Conservation (phyloP, 352 stramenopile species). For the Phytophthora pisi region DNA sequence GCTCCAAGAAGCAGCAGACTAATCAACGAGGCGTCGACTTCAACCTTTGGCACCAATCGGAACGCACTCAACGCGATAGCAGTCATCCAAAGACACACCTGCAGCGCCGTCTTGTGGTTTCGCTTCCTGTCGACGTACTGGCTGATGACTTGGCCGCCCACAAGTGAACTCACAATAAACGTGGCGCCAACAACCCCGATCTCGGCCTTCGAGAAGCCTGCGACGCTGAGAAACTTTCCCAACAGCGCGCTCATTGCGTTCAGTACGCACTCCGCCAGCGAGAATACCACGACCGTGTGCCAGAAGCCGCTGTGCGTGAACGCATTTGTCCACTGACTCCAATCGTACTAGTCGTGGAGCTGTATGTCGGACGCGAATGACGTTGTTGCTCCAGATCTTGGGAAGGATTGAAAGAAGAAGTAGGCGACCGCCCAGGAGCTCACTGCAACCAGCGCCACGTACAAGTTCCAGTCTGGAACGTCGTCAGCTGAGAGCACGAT, state of each 20-base stretch:
- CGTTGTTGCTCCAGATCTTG: conserved; percentile 34
- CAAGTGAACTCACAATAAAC: conserved; percentile 76
- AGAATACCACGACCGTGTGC: conserved; percentile 68
- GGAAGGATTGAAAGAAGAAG: conserved; percentile 59
- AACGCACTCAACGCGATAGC: conserved; percentile 41
- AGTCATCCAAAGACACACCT: conserved; percentile 57
- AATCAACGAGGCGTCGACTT: conserved; percentile 29
- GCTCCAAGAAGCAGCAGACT: conserved; percentile 56
- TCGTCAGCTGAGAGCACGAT: conserved; percentile 44
- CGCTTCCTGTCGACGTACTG: conserved; percentile 56
- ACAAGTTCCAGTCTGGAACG: conserved; percentile 55
- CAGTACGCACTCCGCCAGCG: conserved; percentile 66
- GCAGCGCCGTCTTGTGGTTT: conserved; percentile 57
- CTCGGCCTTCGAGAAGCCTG: conserved; percentile 66
- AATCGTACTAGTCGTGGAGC: conserved; percentile 73
- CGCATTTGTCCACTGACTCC: conserved; percentile 68
- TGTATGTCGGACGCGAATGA: conserved; percentile 63
- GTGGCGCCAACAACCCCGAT: conserved; percentile 67
- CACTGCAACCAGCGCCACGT: conserved; percentile 42
- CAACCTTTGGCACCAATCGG: conserved; percentile 44
- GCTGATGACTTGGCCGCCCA: conserved; percentile 74
- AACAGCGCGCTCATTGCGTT: conserved; percentile 77
- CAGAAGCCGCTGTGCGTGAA: conserved; percentile 73
- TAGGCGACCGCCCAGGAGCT: conserved; percentile 31
- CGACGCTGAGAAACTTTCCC: conserved; percentile 68